A percentile compares a stretch with the other conserved stretches of the same genome.
These are phyloP conservation scores for Tulasnella sp. DNA, from an alignment of 768 basidiomycete genomes.

Conservation along the genomic window DNA sequence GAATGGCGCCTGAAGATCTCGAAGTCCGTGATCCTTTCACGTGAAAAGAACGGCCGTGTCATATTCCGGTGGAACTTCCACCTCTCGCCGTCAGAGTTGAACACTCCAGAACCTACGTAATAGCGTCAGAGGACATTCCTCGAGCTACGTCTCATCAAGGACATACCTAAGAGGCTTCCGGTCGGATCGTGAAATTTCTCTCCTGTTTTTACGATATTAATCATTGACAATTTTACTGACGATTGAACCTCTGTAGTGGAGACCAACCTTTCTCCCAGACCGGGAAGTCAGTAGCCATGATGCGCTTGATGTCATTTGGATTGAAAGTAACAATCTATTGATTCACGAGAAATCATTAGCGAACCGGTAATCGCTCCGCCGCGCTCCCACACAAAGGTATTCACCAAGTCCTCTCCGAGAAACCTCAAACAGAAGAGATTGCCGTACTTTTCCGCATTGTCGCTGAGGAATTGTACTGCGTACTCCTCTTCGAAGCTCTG, in stretches of 20 bases:
- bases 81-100: conserved; percentile 38
- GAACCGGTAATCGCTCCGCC: conserved; percentile 19
- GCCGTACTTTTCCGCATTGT: conserved; percentile 23
- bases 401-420: conserved; percentile 13
- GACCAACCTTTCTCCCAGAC: conserved; percentile 46
- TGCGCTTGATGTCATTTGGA: conserved; percentile 41
- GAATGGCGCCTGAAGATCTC: conserved; percentile 48
- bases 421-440: conserved; percentile 16
- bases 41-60: conserved; percentile 59
- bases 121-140: background rate
- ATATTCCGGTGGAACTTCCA: conserved; percentile 69
- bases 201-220: background rate
- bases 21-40: conserved; percentile 49
- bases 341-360: background rate
- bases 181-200: background rate
- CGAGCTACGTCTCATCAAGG: background rate
- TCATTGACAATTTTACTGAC: background rate
- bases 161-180: conserved; percentile 27
- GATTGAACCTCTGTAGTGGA: too few relatives aligned
- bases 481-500: conserved; percentile 22
- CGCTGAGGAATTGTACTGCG: conserved; percentile 23
- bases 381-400: background rate
- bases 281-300: conserved; percentile 45
- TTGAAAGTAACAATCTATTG: conserved; percentile 21
- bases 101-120: conserved; percentile 47